Conservation (phyloP, 306 rosid genomes). For the Arachis hypogaea region DNA sequence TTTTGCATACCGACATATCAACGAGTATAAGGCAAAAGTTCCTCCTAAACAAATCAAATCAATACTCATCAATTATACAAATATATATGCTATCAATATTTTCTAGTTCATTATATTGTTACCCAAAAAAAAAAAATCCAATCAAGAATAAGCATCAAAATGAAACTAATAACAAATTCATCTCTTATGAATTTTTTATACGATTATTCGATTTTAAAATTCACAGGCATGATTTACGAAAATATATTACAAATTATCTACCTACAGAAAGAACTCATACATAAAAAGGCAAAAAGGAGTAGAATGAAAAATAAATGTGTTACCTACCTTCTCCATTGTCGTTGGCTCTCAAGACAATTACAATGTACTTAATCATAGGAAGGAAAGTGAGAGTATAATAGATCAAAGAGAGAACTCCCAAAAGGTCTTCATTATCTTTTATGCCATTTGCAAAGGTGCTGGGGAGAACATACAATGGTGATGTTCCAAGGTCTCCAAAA, state of each 20-base stretch:
- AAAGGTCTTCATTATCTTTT: not conserved
- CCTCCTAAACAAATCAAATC: constrained; percentile 50
- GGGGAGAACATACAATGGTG: not conserved
- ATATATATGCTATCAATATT: too few relatives aligned
- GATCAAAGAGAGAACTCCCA: not conserved
- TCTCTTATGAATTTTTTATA: too few relatives aligned
- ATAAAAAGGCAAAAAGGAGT: too few relatives aligned
- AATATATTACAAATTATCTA: not conserved
- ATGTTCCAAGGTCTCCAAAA: constrained; percentile 7
- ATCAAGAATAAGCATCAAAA: too few relatives aligned
- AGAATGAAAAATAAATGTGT: too few relatives aligned
- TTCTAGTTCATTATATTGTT: too few relatives aligned
- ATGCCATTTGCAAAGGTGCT: not conserved
- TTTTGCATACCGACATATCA: constrained; percentile 67
- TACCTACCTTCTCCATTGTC: not conserved
- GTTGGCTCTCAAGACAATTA: not conserved
- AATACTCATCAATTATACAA: too few relatives aligned
- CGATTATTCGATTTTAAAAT: too few relatives aligned
- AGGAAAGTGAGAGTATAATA: not conserved
- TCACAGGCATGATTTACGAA: not conserved
- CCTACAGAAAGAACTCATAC: too few relatives aligned
- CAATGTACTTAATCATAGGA: not conserved
- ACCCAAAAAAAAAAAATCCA: too few relatives aligned
- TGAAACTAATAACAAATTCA: too few relatives aligned
- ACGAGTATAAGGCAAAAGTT: constrained; percentile 73